Conservation (phyloP, 306 rosid genomes). For the Vigna radiata region DNA sequence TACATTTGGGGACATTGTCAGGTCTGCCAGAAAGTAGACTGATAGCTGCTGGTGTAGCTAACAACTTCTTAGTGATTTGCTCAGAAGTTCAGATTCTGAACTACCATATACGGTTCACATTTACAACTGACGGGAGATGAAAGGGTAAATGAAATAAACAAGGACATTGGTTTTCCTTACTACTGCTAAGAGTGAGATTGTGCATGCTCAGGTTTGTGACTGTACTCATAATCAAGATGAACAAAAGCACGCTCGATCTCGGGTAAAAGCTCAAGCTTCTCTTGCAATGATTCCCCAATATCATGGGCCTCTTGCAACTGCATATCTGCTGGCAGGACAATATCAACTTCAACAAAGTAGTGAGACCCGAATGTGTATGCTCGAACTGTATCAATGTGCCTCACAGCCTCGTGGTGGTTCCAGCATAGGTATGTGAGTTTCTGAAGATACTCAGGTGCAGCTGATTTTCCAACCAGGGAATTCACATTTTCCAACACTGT, state of each 20-base stretch:
- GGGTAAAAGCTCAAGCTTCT: conserved; percentile 84
- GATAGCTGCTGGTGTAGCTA: background rate
- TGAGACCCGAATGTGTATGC: conserved; percentile 97
- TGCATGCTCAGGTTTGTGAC: conserved; percentile 96
- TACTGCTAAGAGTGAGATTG: conserved; percentile 61
- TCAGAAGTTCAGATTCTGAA: conserved; percentile 33
- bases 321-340: conserved; percentile 85
- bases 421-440: conserved; percentile 95
- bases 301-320: conserved; percentile 93
- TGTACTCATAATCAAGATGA: conserved; percentile 92
- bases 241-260: conserved; percentile 97
- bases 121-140: conserved; percentile 10
- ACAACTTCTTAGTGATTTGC: conserved; percentile 25
- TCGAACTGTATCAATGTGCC: conserved; percentile 88
- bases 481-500: conserved; percentile 94
- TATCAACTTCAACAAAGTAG: conserved; percentile 97
- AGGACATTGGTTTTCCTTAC: conserved; percentile 6
- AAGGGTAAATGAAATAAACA: conserved; percentile 16
- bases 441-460: conserved; percentile 91
- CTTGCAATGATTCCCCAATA: conserved; percentile 90
- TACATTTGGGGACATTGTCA: background rate
- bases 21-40: background rate
- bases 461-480: conserved; percentile 89
- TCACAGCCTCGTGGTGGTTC: conserved; percentile 90
- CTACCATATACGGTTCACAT: conserved; percentile 28